Conservation (phyloP, 163 green algal species). For the Prototheca wickerhamii region DNA sequence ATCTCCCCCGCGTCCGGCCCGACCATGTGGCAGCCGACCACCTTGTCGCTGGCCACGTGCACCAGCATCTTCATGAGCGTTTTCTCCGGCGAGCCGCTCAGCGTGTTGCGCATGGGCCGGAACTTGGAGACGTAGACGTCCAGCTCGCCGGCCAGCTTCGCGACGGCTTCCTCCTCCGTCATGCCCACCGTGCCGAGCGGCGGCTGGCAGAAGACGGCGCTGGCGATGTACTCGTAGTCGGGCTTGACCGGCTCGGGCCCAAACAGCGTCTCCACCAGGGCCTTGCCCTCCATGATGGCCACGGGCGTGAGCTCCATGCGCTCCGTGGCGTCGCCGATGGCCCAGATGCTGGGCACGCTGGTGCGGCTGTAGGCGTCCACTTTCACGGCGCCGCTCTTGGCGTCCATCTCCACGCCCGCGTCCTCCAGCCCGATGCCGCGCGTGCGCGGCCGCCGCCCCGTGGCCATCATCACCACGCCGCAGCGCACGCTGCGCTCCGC, state of each 20-base stretch:
- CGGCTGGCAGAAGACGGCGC: constrained; percentile 51
- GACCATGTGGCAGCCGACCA: constrained; percentile 90
- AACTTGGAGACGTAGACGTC: constrained; percentile 83
- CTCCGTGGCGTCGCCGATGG: constrained; percentile 85
- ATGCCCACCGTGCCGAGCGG: constrained; percentile 77
- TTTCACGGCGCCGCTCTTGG: constrained; percentile 41
- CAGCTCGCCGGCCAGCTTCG: constrained; percentile 53
- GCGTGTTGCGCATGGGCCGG: constrained; percentile 83
- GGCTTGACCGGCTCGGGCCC: constrained; percentile 60
- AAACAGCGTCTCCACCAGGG: constrained; percentile 75
- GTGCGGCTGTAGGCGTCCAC: constrained; percentile 72
- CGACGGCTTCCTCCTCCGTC: constrained; percentile 68
- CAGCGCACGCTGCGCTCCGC: constrained; percentile 1
- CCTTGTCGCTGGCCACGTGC: constrained; percentile 34
- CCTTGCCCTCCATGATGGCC: constrained; percentile 91
- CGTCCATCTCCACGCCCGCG: constrained; percentile 56
- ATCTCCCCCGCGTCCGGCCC: constrained; percentile 83
- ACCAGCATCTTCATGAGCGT: constrained; percentile 66
- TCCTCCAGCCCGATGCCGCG: constrained; percentile 69
- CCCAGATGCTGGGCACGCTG: constrained; percentile 71
- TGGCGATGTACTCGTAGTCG: constrained; percentile 57
- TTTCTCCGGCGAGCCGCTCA: constrained; percentile 48
- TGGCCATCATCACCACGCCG: constrained; percentile 64
- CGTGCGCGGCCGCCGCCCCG: constrained; percentile 69
- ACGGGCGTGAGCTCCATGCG: constrained; percentile 79